Evolutionary conservation across 1,284 basidiomycete genomes (phyloP), one percentile per base, ranked within the genome.

Genomic region (Melanopsichium pennsylvanicum): DNA sequence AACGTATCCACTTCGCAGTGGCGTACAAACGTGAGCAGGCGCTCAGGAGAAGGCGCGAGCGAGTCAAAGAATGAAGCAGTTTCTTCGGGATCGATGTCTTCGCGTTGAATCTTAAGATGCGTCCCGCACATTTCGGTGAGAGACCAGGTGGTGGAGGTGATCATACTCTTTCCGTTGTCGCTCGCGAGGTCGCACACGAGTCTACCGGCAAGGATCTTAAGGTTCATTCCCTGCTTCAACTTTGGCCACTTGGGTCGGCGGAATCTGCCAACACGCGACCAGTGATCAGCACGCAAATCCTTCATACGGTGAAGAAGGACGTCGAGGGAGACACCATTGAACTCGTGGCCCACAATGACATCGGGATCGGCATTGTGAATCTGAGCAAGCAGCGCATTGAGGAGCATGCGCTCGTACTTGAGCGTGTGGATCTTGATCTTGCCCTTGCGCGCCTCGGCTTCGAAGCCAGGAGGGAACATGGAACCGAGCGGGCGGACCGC

Each of bases 1-100:
- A 91, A 93, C 3, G 93, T 89, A 76, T 97, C 95, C 37, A 95
- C 86, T 79, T 96, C 94, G 81, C 92, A 93, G 75, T 97, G 92
- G 23, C 88, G 86, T 18, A 97, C 89, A 74, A 96, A 98, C 15
- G 88, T 91, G 68, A 96, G 83, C 57, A 99, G 84, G 32, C 87
- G 85, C 52, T 91, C 90, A 0, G 93, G 90, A 0, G 86, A 87
- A 46, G 88, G 86, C 31, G 93, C 86, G 37, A 87, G 88, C 34
- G 89, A 88, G 79, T 98, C 96, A 69, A 99, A 90, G 83, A 92
- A 97, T 58, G 86, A 75, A 13, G 92, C 88, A 0, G 92, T 94
- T 75, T 98, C 95, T 69, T 97, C 95, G 0, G 93, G 90, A 76
- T 98, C 95, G 62, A 97, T 93, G 69, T 81, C 79, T 25, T 80